Evolutionary conservation across 2,329 filamentous ascomycete genomes (phyloP), one percentile per base, ranked within the genome.

Genomic region (Cytospora piceicola): DNA sequence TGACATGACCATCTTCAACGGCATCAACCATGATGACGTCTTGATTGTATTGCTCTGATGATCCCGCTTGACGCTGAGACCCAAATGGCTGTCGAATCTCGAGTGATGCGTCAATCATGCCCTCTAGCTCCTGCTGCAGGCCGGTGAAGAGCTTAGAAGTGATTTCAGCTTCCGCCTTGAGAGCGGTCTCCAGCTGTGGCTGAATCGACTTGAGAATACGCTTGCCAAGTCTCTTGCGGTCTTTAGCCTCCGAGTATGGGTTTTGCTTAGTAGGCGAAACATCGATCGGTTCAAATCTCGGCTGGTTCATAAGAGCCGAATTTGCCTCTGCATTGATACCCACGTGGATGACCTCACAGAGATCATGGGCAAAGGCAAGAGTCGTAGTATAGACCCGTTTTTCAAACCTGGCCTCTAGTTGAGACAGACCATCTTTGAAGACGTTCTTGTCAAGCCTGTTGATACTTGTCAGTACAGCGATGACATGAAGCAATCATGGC

Each of bases 171-270:
- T 98, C 94, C 63, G 92, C 91, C 61, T 85, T 85, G 56, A 93
- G 79, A 0, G 93, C 93, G 63, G 86, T 84, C 75, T 97, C 91
- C 3, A 97, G 81, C 54, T 88, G 84, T 17, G 91, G 88, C 75
- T 96, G 92, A 36, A 96, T 85, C 0, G 89, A 87, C 75, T 93
- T 96, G 70, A 96, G 85, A 68, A 97, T 96, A 30, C 93, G 88
- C 77, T 96, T 97, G 29, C 91, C 93, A n/a, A 96, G 81, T 71
- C 90, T 91, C 72, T 92, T 91, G 68, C 91, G 88, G 71, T 96
- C 91, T 65, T 92, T 91, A 67, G 93, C 87, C 72, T 96, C 93
- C 66, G 78, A 80, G 76, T 79, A 88, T 72, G 77, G 83, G 74
- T 75, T 82, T 72, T 77, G 80, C 77, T 80, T 88, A 69, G 69